Percentiles rank a stretch among this genome's conserved stretches.
Evolutionary conservation across 257 asterid species (phyloP).

Genomic region (Fraxinus pennsylvanica): DNA sequence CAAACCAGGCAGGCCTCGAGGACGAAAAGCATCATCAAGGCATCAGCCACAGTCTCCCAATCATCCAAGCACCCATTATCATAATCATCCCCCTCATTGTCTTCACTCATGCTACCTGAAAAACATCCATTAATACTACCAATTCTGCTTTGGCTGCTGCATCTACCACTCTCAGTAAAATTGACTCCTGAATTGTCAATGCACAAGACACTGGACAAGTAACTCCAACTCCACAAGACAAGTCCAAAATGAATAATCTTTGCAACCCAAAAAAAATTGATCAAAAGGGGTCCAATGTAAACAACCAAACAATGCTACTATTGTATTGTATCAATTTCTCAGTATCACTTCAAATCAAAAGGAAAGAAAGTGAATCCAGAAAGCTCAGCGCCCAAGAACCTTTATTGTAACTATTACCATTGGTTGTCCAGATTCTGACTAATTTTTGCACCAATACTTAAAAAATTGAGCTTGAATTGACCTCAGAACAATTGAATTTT

Average conservation of each 20-base stretch:
- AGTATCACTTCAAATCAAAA: background rate
- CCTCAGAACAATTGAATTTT: no score
- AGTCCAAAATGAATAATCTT: background rate
- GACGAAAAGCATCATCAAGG: constrained; percentile 88
- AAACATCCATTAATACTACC: constrained; percentile 59
- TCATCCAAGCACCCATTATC: constrained; percentile 83
- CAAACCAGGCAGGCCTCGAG: constrained; percentile 77
- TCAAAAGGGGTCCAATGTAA: background rate
- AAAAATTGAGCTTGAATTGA: no score
- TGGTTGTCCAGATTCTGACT: no score
- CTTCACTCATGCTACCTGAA: constrained; percentile 61
- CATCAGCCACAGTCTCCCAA: constrained; percentile 98
- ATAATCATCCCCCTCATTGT: constrained; percentile 54
- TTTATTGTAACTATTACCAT: no score
- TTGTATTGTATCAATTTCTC: constrained; percentile 5
- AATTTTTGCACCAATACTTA: no score
- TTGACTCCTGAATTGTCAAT: constrained; percentile 51
- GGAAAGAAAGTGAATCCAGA: no score
- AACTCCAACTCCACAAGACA: constrained; percentile 10
- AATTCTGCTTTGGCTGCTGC: constrained; percentile 60
- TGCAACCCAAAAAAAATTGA: background rate
- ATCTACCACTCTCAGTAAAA: constrained; percentile 27
- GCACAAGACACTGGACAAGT: constrained; percentile 42
- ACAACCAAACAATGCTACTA: constrained; percentile 22
- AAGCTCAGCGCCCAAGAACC: no score